Evolutionary conservation across 768 basidiomycete species (phyloP), one percentile per base, ranked within the genome.

Genomic region (Tubosaeta sp.): DNA sequence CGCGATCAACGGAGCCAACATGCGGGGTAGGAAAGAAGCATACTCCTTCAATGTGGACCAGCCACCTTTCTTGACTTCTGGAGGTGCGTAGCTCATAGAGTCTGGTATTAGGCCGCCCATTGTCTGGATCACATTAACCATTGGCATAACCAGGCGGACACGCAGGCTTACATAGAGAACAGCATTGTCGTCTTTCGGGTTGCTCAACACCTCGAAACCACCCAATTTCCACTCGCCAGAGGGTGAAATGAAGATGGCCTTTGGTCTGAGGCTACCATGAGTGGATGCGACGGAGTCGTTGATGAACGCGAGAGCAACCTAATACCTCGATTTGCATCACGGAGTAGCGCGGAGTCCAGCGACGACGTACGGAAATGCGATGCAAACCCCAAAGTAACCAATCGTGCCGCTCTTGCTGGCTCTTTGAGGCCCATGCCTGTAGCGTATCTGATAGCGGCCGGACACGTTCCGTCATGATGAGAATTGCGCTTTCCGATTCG

Each of bases 221-320:
- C 91, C 95, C 8, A 99, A 73, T 64, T 91, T 91, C 97, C 95
- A 98, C 73, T 99, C 97, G 6, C 95, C 91, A 0, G 92, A 90
- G 0, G 87, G 85, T 1, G 95, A 92, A 47, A 97, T 82, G 64
- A 97, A 97, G 52, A 97, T 81, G 1, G 90, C 84, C 52, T 80
- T 77, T n/a, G 79, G 67, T 53, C 82, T 74, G 51, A 95, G 64
- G 58, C 85, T 88, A 19, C 92, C 94, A 60, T 97, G 93, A 0
- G 90, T 89, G 3, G 90, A 91, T 25, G 80, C 71, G 48, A 82
- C 86, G 8, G 89, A 78, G 38, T 91, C 86, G 61, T 98, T 97
- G 51, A 98, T 67, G 70, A 99, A 99, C 2, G 88, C 76, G 37
- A 97, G 71, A 3, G 95, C 95, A 50, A 91, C 88, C 90, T 95